Base-by-base conservation (phyloP, 208 protist species). In the Trypanosoma avium region DNA sequence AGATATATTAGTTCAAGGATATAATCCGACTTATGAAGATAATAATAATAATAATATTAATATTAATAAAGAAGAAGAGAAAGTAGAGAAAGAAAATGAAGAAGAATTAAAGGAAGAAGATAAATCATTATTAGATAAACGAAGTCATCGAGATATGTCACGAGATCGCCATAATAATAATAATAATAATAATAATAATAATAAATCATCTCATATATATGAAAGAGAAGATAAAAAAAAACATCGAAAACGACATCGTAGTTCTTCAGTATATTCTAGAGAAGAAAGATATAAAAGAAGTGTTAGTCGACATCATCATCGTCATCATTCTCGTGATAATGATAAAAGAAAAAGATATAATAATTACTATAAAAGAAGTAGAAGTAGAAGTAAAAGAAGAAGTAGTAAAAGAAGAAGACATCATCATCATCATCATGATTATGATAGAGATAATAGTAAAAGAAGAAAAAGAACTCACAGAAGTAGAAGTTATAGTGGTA, bases 171-270 rank as follows among this genome's bases (percentile, higher is more conserved):
- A 60, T 61, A 32, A 60, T 21, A 5, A 19, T 27, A 3, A 33
- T 59, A 22, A 48, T 61, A 36, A 17, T 12, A 24, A 32, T 10
- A 19, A 8, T 32, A 21, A 62, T 4, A 17, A 7, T 21, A 35
- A 50, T 17, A n/a, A 29, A 3, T 61, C 40, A 2, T 47, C 24
- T 27, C 48, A 13, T 36, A 38, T 26, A 21, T n/a, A 57, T 1
- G 63, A 58, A 55, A 30, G 36, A 63, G 43, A 42, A 4, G n/a
- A n/a, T n/a, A n/a, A 38, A 38, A 36, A 53, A n/a, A 67, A 52
- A 5, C n/a, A 67, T 17, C 36, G 21, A 46, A 32, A 19, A 15
- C 58, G 50, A 24, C 55, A 54, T 17, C 33, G 43, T 55, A 43
- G 65, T 21, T 33, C 8, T 21, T n/a, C 30, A 8, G 24, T 52